Percentiles rank a stretch among this genome's conserved stretches.
Conservation (phyloP, 163 green algal genomes). For the Scenedesmus sp. region DNA sequence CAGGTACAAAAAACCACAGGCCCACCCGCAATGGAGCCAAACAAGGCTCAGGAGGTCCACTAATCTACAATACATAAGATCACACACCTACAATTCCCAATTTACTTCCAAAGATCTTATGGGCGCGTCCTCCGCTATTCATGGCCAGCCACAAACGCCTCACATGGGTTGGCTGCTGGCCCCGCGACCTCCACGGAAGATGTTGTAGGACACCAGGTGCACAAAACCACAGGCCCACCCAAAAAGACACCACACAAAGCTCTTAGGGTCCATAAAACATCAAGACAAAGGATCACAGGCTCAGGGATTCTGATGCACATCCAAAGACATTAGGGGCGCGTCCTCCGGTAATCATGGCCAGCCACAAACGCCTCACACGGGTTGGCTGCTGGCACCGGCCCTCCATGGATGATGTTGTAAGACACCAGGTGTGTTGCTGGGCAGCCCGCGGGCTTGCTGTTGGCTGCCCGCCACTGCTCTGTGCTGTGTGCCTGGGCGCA, state of each 20-base stretch:
- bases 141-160: not conserved
- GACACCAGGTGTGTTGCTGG: slow-evolving; percentile 5
- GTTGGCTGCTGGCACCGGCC: not conserved
- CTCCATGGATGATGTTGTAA: slow-evolving; percentile 40
- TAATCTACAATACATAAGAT: too few relatives aligned
- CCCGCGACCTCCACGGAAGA: not conserved
- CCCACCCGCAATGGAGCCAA: too few relatives aligned
- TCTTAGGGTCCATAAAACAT: too few relatives aligned
- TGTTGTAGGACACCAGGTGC: not conserved
- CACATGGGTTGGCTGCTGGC: not conserved
- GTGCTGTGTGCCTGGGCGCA: slow-evolving; percentile 12
- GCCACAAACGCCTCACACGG: not conserved
- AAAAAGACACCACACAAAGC: too few relatives aligned
- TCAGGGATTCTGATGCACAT: too few relatives aligned
- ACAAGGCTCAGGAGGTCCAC: too few relatives aligned
- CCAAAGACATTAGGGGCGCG: not conserved
- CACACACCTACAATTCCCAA: too few relatives aligned
- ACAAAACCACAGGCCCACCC: too few relatives aligned
- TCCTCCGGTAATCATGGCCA: slow-evolving; percentile 29
- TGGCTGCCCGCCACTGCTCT: not conserved
- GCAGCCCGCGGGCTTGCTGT: not conserved
- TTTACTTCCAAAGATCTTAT: too few relatives aligned
- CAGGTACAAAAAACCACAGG: not conserved
- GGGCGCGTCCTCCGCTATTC: not conserved
- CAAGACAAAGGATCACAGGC: too few relatives aligned